Evolutionary conservation across 2,329 filamentous ascomycete species (phyloP), one percentile per base, ranked within the genome.

Genomic region (Xylariaceae sp.): DNA sequence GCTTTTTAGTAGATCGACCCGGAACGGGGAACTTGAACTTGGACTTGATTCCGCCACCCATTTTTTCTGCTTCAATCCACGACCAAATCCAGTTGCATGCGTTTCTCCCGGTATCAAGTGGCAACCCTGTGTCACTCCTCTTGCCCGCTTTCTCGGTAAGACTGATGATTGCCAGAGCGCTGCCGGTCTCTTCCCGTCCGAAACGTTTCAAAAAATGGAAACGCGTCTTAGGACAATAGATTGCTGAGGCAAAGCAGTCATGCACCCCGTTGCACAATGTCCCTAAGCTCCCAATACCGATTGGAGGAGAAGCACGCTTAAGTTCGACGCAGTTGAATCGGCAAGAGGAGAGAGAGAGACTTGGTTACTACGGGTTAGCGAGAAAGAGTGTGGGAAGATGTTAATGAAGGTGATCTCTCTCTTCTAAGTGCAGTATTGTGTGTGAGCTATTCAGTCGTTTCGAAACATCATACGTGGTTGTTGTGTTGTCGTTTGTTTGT

Each of bases 21-120:
- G 79, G 75, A 13, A 81, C 69, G 35, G 78, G 75, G 55, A 82
- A 82, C 45, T 72, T 76, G 64, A 82, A 82, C 59, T 77, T 80
- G 23, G 73, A 75, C 59, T 69, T 72, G 58, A 72, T 69, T 9
- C 61, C 61, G 18, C 63, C 61, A 52, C 73, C 73, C 76, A 78
- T 78, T 48, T 4, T 30, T 30, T 30, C 23, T 30, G 4, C 1
- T 64, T 70, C 34, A 47, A 56, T 23, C n/a, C 51, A 56, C 35
- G 11, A 48, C 54, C 50, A 18, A 49, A 48, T 30, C 30, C 47
- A 50, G 56, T 55, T 8, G 37, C 53, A 55, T 48, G 51, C 30
- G 55, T 18, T 54, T 57, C 51, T 56, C n/a, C 23, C 30, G 49
- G 47, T 44, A 11, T 44, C 37, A 49, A 37, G 9, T 39, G 54